These are phyloP conservation scores for Platanus orientalis DNA, from an alignment of 164 flowering plant species.

Conservation along the genomic window DNA sequence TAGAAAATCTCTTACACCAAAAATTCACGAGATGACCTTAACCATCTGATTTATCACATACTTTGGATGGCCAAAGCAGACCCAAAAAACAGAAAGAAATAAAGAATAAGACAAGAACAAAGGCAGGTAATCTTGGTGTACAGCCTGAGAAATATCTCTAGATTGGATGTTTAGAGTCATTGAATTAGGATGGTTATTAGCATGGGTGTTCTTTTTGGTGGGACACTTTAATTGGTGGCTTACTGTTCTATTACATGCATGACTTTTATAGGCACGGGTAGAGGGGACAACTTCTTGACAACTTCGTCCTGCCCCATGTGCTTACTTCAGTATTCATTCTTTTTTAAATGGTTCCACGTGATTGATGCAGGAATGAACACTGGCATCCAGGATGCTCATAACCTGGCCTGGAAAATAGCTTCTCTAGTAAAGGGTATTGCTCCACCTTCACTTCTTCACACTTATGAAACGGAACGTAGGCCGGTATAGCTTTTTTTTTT, in stretches of 20 bases:
- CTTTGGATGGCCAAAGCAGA: too few relatives aligned
- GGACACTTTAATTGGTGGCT: neutral
- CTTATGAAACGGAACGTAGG: conserved; percentile 80
- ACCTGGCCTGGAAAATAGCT: conserved; percentile 97
- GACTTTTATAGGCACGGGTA: neutral
- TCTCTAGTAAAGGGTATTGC: conserved; percentile 56
- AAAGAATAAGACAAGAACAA: too few relatives aligned
- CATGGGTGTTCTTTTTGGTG: too few relatives aligned
- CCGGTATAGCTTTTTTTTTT: conserved; percentile 50
- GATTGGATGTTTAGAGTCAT: neutral
- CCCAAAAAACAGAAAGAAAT: too few relatives aligned
- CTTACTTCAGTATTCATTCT: neutral
- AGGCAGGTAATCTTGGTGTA: neutral
- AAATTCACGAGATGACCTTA: neutral
- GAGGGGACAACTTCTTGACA: too few relatives aligned
- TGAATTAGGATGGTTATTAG: too few relatives aligned
- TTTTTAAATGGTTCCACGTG: neutral
- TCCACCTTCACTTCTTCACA: conserved; percentile 58
- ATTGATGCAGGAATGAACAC: conserved; percentile 85
- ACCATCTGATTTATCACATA: too few relatives aligned
- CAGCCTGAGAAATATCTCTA: neutral
- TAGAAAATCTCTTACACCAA: too few relatives aligned
- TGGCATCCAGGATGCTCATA: conserved; percentile 97
- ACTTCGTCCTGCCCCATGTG: too few relatives aligned
- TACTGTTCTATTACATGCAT: too few relatives aligned